Conservation (phyloP, 108 stramenopile species). For the Nitzschia sp. region DNA sequence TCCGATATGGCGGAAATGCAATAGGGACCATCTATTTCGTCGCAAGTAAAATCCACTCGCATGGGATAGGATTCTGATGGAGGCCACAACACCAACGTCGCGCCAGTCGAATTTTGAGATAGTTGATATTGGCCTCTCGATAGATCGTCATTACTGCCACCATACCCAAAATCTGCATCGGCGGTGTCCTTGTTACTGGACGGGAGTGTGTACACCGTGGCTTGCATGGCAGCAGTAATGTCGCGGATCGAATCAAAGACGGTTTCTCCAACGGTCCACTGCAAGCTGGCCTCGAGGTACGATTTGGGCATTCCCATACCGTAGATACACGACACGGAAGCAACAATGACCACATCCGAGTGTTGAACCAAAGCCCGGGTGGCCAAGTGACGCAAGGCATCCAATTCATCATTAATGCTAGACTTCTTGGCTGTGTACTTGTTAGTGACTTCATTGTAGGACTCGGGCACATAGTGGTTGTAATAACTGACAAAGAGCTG, state of each 20-base stretch:
- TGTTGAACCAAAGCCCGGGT: slow-evolving; percentile 64
- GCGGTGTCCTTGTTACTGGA: slow-evolving; percentile 3
- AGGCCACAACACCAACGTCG: slow-evolving; percentile 38
- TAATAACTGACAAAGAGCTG: slow-evolving; percentile 78
- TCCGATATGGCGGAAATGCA: slow-evolving; percentile 19
- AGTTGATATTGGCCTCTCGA: slow-evolving; percentile 41
- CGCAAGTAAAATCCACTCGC: slow-evolving; percentile 20
- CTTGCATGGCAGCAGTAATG: slow-evolving; percentile 18
- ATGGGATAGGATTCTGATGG: slow-evolving; percentile 52
- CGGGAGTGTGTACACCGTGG: slow-evolving; percentile 1
- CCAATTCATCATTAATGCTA: slow-evolving; percentile 62
- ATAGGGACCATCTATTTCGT: neutral
- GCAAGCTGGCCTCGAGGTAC: slow-evolving; percentile 53
- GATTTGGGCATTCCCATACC: slow-evolving; percentile 78
- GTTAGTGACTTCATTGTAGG: slow-evolving; percentile 49
- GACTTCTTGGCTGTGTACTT: slow-evolving; percentile 75
- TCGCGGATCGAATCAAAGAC: slow-evolving; percentile 9
- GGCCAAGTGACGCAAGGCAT: slow-evolving; percentile 71
- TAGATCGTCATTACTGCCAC: slow-evolving; percentile 8
- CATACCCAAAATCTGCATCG: neutral
- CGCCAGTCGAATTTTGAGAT: neutral
- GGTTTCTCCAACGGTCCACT: slow-evolving; percentile 33
- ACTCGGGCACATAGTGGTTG: slow-evolving; percentile 77
- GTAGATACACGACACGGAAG: slow-evolving; percentile 79
- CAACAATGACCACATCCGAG: slow-evolving; percentile 74